These are phyloP conservation scores for Austroboletus festivus DNA, from an alignment of 768 basidiomycete species.

Conservation along the genomic window DNA sequence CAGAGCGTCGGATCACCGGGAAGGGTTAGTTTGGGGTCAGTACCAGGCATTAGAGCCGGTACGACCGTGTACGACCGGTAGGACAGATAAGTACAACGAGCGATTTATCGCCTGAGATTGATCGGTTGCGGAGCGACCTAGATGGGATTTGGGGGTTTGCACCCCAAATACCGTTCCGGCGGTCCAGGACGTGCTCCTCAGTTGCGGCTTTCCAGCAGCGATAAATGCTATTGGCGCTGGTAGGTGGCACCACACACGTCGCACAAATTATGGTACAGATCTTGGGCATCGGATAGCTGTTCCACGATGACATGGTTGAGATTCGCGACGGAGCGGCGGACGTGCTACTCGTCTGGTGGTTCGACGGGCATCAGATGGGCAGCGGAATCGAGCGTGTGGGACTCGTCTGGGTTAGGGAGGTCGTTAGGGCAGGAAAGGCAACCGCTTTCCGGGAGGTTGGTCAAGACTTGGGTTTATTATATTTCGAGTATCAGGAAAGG, in stretches of 20 bases:
- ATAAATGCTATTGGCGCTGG: slow-evolving; percentile 11
- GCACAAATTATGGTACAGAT: neutral
- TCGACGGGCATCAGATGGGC: neutral
- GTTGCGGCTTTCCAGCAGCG: neutral
- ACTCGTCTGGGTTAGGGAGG: no score
- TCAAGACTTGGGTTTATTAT: neutral
- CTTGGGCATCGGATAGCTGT: neutral
- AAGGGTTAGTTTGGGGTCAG: neutral
- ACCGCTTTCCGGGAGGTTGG: neutral
- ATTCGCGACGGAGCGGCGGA: slow-evolving; percentile 11
- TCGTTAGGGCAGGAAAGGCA: slow-evolving; percentile 7
- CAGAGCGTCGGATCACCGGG: neutral
- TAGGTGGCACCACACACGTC: neutral
- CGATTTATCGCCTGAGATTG: slow-evolving; percentile 13
- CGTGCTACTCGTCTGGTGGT: neutral
- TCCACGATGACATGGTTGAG: slow-evolving; percentile 12
- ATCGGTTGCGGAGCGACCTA: neutral
- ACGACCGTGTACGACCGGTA: slow-evolving; percentile 1
- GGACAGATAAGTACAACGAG: slow-evolving; percentile 1
- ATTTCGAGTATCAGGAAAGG: neutral
- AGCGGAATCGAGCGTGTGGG: neutral
- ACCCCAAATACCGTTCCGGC: slow-evolving; percentile 11
- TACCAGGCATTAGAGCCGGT: neutral
- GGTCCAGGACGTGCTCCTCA: neutral
- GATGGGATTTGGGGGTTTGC: slow-evolving; percentile 4